Evolutionary conservation across 352 stramenopile species (phyloP), one percentile per base, ranked within the genome.

Genomic region (Globisporangium lucens): DNA sequence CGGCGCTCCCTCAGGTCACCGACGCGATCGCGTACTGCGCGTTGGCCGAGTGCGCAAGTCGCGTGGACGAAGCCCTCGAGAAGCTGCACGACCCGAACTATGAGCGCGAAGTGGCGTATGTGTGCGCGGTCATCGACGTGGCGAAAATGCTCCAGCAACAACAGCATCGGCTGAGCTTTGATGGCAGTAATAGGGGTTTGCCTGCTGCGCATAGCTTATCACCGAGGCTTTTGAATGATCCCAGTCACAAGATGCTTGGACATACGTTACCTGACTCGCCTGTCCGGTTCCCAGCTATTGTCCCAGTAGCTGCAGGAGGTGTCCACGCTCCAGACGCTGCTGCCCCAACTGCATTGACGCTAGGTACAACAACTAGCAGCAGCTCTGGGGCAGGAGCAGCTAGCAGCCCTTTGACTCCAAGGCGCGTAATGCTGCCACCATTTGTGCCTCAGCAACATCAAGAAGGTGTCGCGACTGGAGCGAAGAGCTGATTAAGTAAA

Each of bases 21-120:
- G 80, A 91, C 7, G 71, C 77, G 47, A 67, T 89, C 3, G 82
- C 79, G 20, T 91, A 76, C 24, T 90, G 79, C 38, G 80, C 82
- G 2, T 61, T 93, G 1, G 82, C 81, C n/a, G 82, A 93, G 56
- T 75, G 73, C 20, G 55, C 79, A 1, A 80, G 79, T 2, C 73
- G 85, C 35, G 80, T 82, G 5, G 69, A 83, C 2, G 52, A 74
- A 55, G 84, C 84, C 6, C 67, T 81, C 7, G 82, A 90, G 64
- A 81, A 80, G 43, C 66, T 93, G 1, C 77, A 85, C 46, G 79
- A 84, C 56, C 41, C 74, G 12, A 77, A 63, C 12, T 90, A 90
- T 47, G 74, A 90, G 30, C 74, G 78, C 6, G 84, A 93, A 36
- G 69, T 93, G 15, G 74, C 76, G 10, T 87, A 87, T 52, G 66